Conservation (phyloP, 352 stramenopile species). For the Globisporangium carolinianum region DNA sequence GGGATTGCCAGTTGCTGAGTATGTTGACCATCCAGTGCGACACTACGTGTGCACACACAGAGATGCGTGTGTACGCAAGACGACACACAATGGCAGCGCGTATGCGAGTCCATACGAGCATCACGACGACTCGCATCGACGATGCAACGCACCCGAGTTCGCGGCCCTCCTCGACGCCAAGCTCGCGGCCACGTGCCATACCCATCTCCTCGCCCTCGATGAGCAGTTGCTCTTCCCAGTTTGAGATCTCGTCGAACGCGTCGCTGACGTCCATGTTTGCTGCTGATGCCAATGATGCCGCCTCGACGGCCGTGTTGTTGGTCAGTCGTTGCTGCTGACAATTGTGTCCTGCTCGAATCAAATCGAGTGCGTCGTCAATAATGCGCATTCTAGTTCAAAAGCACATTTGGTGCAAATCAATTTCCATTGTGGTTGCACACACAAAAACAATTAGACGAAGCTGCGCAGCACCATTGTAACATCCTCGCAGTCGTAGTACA, state of each 20-base stretch:
- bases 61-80: neutral
- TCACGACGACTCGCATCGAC: neutral
- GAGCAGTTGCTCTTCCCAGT: conserved; percentile 63
- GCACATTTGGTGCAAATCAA: too few relatives aligned
- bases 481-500: too few relatives aligned
- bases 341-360: too few relatives aligned
- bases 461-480: too few relatives aligned
- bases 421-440: too few relatives aligned
- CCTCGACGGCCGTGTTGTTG: neutral
- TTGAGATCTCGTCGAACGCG: conserved; percentile 67
- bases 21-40: neutral
- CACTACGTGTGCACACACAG: neutral
- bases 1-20: conserved; percentile 4
- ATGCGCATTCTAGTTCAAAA: too few relatives aligned
- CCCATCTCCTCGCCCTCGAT: conserved; percentile 61
- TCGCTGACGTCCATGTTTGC: conserved; percentile 51
- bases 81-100: neutral
- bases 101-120: too few relatives aligned
- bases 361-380: too few relatives aligned
- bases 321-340: too few relatives aligned
- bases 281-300: conserved; percentile 1
- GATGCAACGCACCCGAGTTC: conserved; percentile 45
- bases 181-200: conserved; percentile 38
- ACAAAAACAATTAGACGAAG: too few relatives aligned
- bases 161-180: conserved; percentile 69